A percentile compares a stretch with the other conserved stretches of the same genome.
phyloP scores from a whole-genome alignment of 805 yeast genomes.

The Blastobotrys mokoenaii region DNA sequence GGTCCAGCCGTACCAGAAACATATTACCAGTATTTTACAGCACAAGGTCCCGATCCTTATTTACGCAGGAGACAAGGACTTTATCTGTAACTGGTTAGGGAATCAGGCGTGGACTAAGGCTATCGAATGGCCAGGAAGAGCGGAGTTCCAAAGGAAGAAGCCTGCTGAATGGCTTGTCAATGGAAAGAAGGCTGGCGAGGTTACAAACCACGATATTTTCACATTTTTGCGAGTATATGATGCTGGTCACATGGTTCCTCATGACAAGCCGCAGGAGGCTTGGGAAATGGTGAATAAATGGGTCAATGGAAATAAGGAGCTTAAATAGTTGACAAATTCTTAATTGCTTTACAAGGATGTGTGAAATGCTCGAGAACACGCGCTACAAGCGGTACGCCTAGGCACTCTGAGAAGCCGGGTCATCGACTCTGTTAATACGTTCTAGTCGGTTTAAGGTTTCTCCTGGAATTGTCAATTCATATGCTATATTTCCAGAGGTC shows the following conservation, averaged over 20 bases:
- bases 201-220: conserved; percentile 59
- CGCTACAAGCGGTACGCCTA: too few species aligned
- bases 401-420: too few species aligned
- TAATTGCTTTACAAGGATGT: too few species aligned
- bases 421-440: background rate
- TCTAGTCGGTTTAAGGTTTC: too few species aligned
- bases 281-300: conserved; percentile 80
- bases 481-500: too few species aligned
- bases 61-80: conserved; percentile 94
- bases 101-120: conserved; percentile 73
- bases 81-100: conserved; percentile 89
- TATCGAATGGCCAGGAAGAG: conserved; percentile 55
- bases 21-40: conserved; percentile 53
- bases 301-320: conserved; percentile 52
- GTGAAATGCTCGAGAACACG: too few species aligned
- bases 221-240: conserved; percentile 69
- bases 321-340: background rate
- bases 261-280: conserved; percentile 75
- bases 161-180: conserved; percentile 21
- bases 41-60: conserved; percentile 68
- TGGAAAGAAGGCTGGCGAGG: conserved; percentile 29
- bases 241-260: conserved; percentile 93
- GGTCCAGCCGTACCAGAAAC: conserved; percentile 53
- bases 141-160: conserved; percentile 36
- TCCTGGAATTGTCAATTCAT: too few species aligned